Base-by-base conservation (phyloP, 495 filamentous ascomycete species). In the Pyrenula aspistea region DNA sequence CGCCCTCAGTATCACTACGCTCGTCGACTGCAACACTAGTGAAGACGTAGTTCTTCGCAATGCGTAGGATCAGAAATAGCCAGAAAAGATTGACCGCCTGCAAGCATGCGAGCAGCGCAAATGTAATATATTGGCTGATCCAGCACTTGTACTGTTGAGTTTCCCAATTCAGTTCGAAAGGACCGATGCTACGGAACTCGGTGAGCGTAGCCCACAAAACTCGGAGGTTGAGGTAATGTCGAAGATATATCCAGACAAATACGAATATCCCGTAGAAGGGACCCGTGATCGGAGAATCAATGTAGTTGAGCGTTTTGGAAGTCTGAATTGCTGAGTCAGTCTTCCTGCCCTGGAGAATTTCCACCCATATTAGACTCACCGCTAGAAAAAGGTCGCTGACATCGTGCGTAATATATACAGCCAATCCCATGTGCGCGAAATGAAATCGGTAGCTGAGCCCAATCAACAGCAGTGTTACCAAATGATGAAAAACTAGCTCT, bases 361-460 rank as follows among this genome's bases (percentile, higher is more conserved):
- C 49, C 50, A 24, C 22, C 1, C 8, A 54, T 24, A 58, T 23
- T 50, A 42, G 54, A 77, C 88, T 70, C 83, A 93, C 89, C 21
- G 94, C 94, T 15, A 98, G 77, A 82, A 98, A 98, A 71, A 97
- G 96, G 65, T 98, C 93, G 55, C 83, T 88, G 59, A 97, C 87
- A 62, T 98, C 93, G 64, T 95, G 90, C 21, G 93, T 97, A 59
- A 96, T 91, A 68, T 95, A 98, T 8, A 98, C 92, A 24, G 89
- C 91, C 47, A 98, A 66, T n/a, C 93, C 93, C 74, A 98, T 94
- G 68, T 94, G 91, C 10, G 93, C 93, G 70, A 98, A 98, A 70
- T 98, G 94, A 76, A 95, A 98, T 25, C 91, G 85, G 69, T 98
- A 98, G 74, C 88, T 94, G 66, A 91, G 69, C 25, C 73, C 83